Base-by-base conservation (phyloP, 345 rosid species). In the Hibiscus trionum region DNA sequence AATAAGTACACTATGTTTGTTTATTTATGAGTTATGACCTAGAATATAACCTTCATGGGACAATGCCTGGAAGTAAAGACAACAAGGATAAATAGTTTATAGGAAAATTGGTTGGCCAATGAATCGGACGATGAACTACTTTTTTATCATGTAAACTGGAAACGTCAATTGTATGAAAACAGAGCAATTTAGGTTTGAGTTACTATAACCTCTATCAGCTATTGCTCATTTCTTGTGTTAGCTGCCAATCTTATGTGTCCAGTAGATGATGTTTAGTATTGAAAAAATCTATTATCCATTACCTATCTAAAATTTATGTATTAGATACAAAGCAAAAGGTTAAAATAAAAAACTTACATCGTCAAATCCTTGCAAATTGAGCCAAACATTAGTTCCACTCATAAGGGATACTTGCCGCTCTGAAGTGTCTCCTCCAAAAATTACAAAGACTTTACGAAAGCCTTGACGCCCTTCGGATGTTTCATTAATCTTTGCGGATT, bases 381-480 rank as follows among this genome's bases (percentile, higher is more conserved):
- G 93, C 97, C 96, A 94, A 57, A 91, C 88, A 72, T 91, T 94
- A 71, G 98, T 94, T 81, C 96, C 98, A 26, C 98, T 94, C 87
- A 94, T 87, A 69, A 94, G 91, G 73, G 98, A 94, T 31, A 94
- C 97, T 86, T 94, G 98, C 75, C 98, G 90, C 84, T 94, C 98
- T 56, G 97, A 94, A 26, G 96, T 90, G 83, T 86, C 84, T 69
- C 98, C 97, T 72, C 98, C 97, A 85, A 91, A 88, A 62, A 94
- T 70, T 80, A 94, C 89, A 84, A 94, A 87, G 72, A 87, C 90
- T 81, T 90, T 82, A 73, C 65, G 80, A 68, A 42, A 56, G 55
- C 72, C 86, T 79, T 78, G 77, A 14, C 17, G 52, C 80, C 39
- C 72, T 66, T 81, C 70, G 52, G 75, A 80, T 74, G 77, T 72